Evolutionary conservation across 2,329 filamentous ascomycete species (phyloP).

Genomic region (Penicillium sp.): DNA sequence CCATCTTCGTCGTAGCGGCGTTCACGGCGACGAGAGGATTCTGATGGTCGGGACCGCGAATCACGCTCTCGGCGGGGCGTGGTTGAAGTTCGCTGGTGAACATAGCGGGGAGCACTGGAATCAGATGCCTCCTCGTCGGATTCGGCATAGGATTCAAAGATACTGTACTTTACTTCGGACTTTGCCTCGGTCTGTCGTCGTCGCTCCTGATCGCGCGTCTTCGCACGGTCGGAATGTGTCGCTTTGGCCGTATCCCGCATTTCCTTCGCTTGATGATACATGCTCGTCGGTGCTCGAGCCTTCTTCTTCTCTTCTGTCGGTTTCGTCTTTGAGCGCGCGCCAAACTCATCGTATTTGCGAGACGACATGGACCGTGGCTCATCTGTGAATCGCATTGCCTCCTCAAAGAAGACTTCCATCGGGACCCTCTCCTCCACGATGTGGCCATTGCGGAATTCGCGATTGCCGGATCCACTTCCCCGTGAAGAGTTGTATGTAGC

Average conservation of each 20-base stretch:
- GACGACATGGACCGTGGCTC: conserved; percentile 38
- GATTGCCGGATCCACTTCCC: conserved; percentile 21
- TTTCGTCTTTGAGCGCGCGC: conserved; percentile 34
- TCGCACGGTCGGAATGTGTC: conserved; percentile 36
- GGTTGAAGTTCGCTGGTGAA: conserved; percentile 21
- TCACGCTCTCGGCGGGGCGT: conserved; percentile 20
- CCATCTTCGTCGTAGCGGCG: conserved; percentile 27
- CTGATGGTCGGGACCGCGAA: conserved; percentile 21
- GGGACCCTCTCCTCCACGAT: conserved; percentile 47
- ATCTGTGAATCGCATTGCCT: conserved; percentile 38
- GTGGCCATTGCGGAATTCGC: conserved; percentile 43
- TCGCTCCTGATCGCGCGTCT: conserved; percentile 44
- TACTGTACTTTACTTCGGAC: conserved; percentile 24
- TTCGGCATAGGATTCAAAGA: conserved; percentile 28
- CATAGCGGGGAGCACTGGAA: conserved; percentile 26
- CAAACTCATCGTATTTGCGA: conserved; percentile 42
- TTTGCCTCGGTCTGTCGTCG: conserved; percentile 43
- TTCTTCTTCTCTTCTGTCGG: conserved; percentile 40
- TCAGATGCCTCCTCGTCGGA: conserved; percentile 35
- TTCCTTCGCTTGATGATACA: conserved; percentile 33
- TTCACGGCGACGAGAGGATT: conserved; percentile 24
- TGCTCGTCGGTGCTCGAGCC: conserved; percentile 27
- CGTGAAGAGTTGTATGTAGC: conserved; percentile 22
- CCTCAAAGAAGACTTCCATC: conserved; percentile 38
- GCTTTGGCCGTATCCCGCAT: conserved; percentile 33